These are phyloP conservation scores for Starmerella stigmatis DNA, from an alignment of 805 yeast species.

Conservation along the genomic window DNA sequence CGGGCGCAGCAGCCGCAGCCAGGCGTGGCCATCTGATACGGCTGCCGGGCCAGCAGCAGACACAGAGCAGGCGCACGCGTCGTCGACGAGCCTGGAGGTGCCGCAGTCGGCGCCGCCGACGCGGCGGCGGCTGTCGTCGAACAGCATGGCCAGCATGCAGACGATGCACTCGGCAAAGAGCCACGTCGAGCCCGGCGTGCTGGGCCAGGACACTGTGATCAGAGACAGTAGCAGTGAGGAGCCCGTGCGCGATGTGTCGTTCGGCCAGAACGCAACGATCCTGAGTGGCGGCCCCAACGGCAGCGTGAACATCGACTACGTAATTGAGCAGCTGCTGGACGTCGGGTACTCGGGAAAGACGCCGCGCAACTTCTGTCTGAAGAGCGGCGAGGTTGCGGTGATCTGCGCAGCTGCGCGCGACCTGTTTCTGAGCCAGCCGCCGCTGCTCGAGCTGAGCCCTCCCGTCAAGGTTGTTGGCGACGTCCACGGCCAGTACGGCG, in stretches of 20 bases:
- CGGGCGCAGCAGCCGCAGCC: constrained; percentile 12
- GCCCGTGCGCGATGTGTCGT: constrained; percentile 7
- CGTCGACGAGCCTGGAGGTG: not conserved
- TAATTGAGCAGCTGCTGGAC: constrained; percentile 81
- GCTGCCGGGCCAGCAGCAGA: too few species aligned
- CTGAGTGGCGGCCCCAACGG: constrained; percentile 29
- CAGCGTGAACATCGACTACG: constrained; percentile 60
- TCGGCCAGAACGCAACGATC: constrained; percentile 25
- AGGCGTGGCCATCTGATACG: constrained; percentile 4
- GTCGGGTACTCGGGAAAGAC: constrained; percentile 95
- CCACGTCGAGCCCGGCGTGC: constrained; percentile 8
- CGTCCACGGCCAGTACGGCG: constrained; percentile 97
- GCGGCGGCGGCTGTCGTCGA: constrained; percentile 16
- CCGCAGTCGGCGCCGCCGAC: not conserved
- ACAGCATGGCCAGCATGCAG: constrained; percentile 18
- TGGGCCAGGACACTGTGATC: not conserved
- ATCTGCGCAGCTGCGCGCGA: constrained; percentile 85
- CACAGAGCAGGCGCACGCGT: not conserved
- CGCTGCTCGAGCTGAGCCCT: constrained; percentile 87
- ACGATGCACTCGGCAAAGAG: constrained; percentile 21
- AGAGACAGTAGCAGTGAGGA: constrained; percentile 1
- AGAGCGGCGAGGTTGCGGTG: constrained; percentile 76
- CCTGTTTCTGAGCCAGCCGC: constrained; percentile 83
- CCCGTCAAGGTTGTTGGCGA: constrained; percentile 94
- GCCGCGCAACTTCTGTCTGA: constrained; percentile 74